Evolutionary conservation across 2,329 filamentous ascomycete genomes (phyloP).

Genomic region (Aureobasidium sp.): DNA sequence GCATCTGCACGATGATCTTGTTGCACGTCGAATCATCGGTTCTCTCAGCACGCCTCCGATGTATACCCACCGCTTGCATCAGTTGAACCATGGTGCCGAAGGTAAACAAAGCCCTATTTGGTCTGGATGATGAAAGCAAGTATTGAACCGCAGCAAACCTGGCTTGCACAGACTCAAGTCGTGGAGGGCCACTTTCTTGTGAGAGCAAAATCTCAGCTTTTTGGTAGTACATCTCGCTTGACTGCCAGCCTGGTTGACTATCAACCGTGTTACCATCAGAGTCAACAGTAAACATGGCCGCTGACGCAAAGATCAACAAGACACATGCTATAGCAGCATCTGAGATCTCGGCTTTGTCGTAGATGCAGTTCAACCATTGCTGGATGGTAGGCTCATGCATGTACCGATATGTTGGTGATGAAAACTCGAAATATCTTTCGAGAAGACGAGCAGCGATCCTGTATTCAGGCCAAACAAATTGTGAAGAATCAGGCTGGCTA

Average conservation of each 20-base stretch:
- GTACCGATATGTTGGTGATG: slow-evolving; percentile 39
- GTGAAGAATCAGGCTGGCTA: slow-evolving; percentile 38
- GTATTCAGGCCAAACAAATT: slow-evolving; percentile 36
- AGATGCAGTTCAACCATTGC: slow-evolving; percentile 41
- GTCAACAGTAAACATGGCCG: slow-evolving; percentile 23
- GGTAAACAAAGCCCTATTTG: slow-evolving; percentile 33
- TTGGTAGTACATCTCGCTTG: slow-evolving; percentile 26
- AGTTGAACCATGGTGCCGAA: slow-evolving; percentile 34
- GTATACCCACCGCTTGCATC: slow-evolving; percentile 32
- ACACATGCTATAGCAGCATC: slow-evolving; percentile 42
- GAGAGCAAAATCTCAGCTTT: slow-evolving; percentile 22
- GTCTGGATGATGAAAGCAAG: slow-evolving; percentile 32
- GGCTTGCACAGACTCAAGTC: slow-evolving; percentile 34
- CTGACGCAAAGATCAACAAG: slow-evolving; percentile 49
- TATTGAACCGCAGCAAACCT: slow-evolving; percentile 35
- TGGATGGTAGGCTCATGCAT: slow-evolving; percentile 39
- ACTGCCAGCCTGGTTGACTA: slow-evolving; percentile 10
- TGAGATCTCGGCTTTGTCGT: slow-evolving; percentile 36
- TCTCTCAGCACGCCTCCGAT: slow-evolving; percentile 20
- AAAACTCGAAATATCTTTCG: slow-evolving; percentile 38
- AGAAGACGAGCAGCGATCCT: slow-evolving; percentile 28
- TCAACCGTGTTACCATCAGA: slow-evolving; percentile 17
- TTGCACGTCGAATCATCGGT: slow-evolving; percentile 18
- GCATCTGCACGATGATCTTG: slow-evolving; percentile 27
- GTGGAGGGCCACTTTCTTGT: slow-evolving; percentile 22